A percentile compares a stretch with the other conserved stretches of the same genome.
These are phyloP conservation scores for Termitomyces eurrhizus DNA, from an alignment of 768 basidiomycete species.

Conservation along the genomic window DNA sequence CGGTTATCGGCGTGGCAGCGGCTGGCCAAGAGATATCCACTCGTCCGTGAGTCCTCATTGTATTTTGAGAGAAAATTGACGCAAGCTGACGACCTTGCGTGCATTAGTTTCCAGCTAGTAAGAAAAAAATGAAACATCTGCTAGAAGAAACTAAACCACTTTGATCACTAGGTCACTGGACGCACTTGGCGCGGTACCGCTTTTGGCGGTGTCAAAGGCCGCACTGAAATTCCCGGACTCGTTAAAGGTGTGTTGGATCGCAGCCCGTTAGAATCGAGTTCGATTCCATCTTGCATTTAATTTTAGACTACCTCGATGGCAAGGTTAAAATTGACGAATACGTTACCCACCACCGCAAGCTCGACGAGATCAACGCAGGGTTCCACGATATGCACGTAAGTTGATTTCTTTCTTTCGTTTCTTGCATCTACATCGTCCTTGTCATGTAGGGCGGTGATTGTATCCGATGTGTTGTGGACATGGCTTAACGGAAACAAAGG, in stretches of 20 bases:
- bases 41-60: conserved; percentile 56
- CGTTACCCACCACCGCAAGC: conserved; percentile 78
- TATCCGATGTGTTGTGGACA: conserved; percentile 94
- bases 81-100: not conserved
- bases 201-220: conserved; percentile 97
- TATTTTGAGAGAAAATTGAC: not conserved
- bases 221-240: conserved; percentile 91
- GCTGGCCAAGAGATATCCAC: conserved; percentile 95
- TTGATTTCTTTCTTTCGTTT: conserved; percentile 13
- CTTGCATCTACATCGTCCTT: not conserved
- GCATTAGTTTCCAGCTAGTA: conserved; percentile 50
- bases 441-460: conserved; percentile 67
- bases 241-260: conserved; percentile 63
- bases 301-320: conserved; percentile 73
- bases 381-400: conserved; percentile 97
- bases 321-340: conserved; percentile 93
- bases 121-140: conserved; percentile 9
- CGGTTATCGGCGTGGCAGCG: conserved; percentile 94
- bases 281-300: not conserved
- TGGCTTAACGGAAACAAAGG: conserved; percentile 41
- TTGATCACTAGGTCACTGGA: conserved; percentile 64
- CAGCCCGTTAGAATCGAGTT: not conserved
- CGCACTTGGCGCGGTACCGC: conserved; percentile 93
- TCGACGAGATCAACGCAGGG: conserved; percentile 78
- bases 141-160: not conserved